These are phyloP conservation scores for maize (Zea mays) DNA, from an alignment of 176 grass and related monocot genomes.

Conservation along the genomic window DNA sequence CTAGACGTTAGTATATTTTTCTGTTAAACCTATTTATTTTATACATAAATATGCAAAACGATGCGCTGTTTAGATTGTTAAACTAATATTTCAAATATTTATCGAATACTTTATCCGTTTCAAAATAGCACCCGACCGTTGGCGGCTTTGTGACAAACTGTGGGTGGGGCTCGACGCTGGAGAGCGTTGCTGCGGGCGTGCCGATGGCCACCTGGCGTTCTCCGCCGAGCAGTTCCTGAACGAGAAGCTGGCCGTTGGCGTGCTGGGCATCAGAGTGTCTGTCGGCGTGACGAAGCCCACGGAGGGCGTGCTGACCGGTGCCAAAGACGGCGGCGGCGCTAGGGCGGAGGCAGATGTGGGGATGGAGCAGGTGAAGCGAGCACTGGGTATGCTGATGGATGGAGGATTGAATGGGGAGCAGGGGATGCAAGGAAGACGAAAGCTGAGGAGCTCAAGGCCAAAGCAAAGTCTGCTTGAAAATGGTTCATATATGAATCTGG, in stretches of 20 bases:
- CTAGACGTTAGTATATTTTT: too few species aligned
- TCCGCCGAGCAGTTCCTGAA: conserved; percentile 67
- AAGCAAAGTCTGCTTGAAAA: conserved; percentile 22
- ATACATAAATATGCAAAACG: too few species aligned
- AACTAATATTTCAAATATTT: too few species aligned
- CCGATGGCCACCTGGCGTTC: conserved; percentile 60
- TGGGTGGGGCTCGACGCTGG: conserved; percentile 74
- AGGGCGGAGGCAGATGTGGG: conserved; percentile 4
- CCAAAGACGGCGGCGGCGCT: too few species aligned
- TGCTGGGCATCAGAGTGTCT: conserved; percentile 48
- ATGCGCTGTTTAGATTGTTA: too few species aligned
- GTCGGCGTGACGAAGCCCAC: conserved; percentile 45
- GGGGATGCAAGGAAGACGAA: conserved; percentile 13
- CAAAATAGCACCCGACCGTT: conserved; percentile 41
- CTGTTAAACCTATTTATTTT: too few species aligned
- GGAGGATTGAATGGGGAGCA: conserved; percentile 35
- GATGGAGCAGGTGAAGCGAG: conserved; percentile 34
- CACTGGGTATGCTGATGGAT: conserved; percentile 42
- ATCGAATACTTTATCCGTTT: too few species aligned
- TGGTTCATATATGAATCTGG: conserved; percentile 36
- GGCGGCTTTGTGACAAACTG: conserved; percentile 73
- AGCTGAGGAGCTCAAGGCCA: background rate
- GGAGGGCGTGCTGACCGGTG: background rate
- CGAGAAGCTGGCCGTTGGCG: conserved; percentile 59
- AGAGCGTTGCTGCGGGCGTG: conserved; percentile 45